Percentiles rank a stretch among this genome's conserved stretches.
These are phyloP conservation scores for Nannizziopsis barbatae DNA, from an alignment of 2,329 filamentous ascomycete species.

Conservation along the genomic window DNA sequence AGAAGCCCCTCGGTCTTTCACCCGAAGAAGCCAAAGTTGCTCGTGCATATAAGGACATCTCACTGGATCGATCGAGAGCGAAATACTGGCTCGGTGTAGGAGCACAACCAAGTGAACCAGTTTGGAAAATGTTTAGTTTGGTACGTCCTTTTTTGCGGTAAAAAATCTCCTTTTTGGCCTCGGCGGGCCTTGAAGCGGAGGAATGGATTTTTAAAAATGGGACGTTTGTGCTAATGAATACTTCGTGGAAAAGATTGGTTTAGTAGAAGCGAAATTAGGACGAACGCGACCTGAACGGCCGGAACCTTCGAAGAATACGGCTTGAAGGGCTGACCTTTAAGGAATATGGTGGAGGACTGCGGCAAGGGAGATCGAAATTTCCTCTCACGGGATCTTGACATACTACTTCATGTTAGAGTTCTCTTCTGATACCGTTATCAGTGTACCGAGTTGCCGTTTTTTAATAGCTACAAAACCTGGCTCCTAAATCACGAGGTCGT, in stretches of 20 bases:
- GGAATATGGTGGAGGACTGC: no score
- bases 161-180: no score
- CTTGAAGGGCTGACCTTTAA: background rate
- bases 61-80: constrained; percentile 67
- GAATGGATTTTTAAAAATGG: background rate
- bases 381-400: no score
- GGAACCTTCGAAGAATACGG: background rate
- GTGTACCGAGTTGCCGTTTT: no score
- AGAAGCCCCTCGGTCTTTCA: constrained; percentile 39
- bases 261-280: constrained; percentile 24
- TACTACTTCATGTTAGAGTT: no score
- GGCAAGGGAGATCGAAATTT: no score
- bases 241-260: constrained; percentile 22
- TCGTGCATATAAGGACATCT: constrained; percentile 78
- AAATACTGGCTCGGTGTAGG: constrained; percentile 97
- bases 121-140: constrained; percentile 61
- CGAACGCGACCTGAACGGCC: background rate
- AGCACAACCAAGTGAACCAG: constrained; percentile 82
- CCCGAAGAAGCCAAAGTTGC: constrained; percentile 42
- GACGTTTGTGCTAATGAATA: background rate
- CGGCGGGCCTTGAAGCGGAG: background rate
- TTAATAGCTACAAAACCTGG: no score
- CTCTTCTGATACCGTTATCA: no score
- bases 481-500: no score
- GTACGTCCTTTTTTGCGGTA: constrained; percentile 8